phyloP scores from a whole-genome alignment of 1,284 basidiomycete genomes.

The Naganishia sp. region DNA sequence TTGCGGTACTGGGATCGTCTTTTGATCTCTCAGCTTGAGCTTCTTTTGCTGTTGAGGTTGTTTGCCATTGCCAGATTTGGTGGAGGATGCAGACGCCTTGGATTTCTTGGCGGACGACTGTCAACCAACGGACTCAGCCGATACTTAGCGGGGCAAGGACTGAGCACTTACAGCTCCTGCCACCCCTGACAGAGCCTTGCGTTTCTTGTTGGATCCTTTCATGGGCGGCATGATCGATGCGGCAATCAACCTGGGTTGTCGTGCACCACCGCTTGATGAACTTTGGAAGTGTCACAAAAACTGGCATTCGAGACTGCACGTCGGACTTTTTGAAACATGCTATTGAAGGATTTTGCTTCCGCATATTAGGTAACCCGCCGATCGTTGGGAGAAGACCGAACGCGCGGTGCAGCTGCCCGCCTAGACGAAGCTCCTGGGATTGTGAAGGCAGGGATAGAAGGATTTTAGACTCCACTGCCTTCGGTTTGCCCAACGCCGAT shows the following conservation, averaged over 20 bases:
- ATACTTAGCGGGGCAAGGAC: too few species aligned
- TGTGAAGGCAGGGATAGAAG: too few species aligned
- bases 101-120: constrained; percentile 14
- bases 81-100: neutral
- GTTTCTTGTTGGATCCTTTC: constrained; percentile 25
- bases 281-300: too few species aligned
- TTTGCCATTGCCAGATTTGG: neutral
- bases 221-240: neutral
- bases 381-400: too few species aligned
- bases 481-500: too few species aligned
- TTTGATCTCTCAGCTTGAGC: constrained; percentile 53
- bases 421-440: too few species aligned
- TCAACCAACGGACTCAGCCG: neutral
- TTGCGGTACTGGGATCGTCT: constrained; percentile 49
- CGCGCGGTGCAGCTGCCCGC: too few species aligned
- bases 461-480: too few species aligned
- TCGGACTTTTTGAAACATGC: constrained; percentile 16
- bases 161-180: neutral
- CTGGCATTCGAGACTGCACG: too few species aligned
- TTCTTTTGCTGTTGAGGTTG: constrained; percentile 49
- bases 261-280: too few species aligned
- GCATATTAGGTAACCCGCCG: constrained; percentile 5
- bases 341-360: neutral
- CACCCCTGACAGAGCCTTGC: neutral
- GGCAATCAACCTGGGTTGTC: too few species aligned